Evolutionary conservation across 2,329 filamentous ascomycete species (phyloP), one percentile per base, ranked within the genome.

Genomic region (Fusarium staphyleae): DNA sequence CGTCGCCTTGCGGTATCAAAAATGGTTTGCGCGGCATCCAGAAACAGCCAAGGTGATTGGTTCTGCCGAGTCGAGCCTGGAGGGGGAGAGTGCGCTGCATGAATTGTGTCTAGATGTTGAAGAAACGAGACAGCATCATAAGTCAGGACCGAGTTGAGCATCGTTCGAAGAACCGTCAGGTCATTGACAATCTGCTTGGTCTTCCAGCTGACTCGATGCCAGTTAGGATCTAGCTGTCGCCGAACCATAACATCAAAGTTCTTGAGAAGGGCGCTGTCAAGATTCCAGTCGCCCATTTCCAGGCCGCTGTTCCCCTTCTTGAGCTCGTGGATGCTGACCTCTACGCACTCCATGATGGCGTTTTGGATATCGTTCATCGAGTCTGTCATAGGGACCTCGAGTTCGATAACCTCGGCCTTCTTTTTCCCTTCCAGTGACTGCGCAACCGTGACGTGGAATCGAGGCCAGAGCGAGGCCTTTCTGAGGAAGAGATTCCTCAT

Each of bases 241-340:
- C 93, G 84, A 43, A 99, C 87, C 48, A 93, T 88, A 55, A 90
- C 80, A 71, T 98, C 95, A 71, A 99, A 99, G 67, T 92, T 96
- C 69, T 89, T 90, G 62, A 97, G 89, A 55, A 98, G 76, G 29
- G 93, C 93, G 69, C 90, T 97, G 72, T 98, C 93, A 14, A 96
- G 80, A 42, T 91, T 97, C 93, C 93, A 98, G 68, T 97, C 93
- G 54, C 96, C 93, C 86, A 98, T 93, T 65, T 98, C 93, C 6
- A 99, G 78, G 2, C 92, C 93, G 1, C 87, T 83, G 68, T 97
- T 98, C 14, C 86, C 85, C 75, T 96, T 98, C 71, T 93, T 96
- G 35, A 99, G 81, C 74, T 99, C 95, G 48, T 90, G 86, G 62
- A 99, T 95, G 70, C 92, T 96, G 63, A 91, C 88, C 73, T 98